These are phyloP conservation scores for Rhododendron griersonianum DNA, from an alignment of 148 eudicot species.

Conservation along the genomic window DNA sequence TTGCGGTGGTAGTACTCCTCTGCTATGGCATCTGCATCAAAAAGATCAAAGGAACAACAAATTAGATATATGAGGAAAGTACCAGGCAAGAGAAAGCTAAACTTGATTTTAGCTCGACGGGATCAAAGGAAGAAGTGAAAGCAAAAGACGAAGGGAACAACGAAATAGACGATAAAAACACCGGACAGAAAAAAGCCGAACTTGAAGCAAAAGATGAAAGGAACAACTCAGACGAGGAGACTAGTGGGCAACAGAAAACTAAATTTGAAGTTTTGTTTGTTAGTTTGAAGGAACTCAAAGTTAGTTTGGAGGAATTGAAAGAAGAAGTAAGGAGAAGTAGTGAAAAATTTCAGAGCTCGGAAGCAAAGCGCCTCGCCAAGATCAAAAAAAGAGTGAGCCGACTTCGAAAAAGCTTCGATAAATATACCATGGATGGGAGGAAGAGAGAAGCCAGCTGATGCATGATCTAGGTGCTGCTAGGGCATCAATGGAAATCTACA, in stretches of 20 bases:
- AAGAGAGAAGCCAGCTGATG: background rate
- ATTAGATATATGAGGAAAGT: background rate
- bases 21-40: too few species aligned
- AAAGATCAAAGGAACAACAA: background rate
- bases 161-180: too few species aligned
- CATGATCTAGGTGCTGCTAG: background rate
- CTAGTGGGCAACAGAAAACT: background rate
- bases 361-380: background rate
- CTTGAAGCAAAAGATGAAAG: background rate
- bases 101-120: background rate
- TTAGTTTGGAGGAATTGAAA: too few species aligned
- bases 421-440: background rate
- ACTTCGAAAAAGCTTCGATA: too few species aligned
- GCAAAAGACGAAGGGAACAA: too few species aligned
- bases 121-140: too few species aligned
- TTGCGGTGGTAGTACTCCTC: too few species aligned
- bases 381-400: too few species aligned
- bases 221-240: background rate
- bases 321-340: background rate
- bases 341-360: too few species aligned
- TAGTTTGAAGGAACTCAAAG: too few species aligned
- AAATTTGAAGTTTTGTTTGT: too few species aligned
- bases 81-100: background rate
- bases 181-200: too few species aligned
- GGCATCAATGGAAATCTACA: background rate